phyloP scores from a whole-genome alignment of 441 rosid genomes.

The Aquilaria agallochum region DNA sequence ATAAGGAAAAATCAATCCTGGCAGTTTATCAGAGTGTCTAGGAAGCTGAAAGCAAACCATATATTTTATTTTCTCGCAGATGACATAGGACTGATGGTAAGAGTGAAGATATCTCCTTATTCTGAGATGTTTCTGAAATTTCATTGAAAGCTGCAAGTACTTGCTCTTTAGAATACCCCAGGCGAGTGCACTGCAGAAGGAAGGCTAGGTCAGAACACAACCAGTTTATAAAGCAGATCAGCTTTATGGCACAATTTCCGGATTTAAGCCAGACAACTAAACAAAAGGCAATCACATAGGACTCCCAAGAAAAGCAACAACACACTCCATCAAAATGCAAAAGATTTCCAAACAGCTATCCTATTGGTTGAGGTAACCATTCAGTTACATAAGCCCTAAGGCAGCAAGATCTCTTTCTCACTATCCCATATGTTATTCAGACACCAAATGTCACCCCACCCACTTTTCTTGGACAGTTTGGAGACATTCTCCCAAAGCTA shows the following conservation, averaged over 20 bases:
- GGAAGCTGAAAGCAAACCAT: constrained; percentile 30
- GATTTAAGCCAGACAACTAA: no score
- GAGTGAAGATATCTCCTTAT: constrained; percentile 51
- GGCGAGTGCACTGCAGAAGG: constrained; percentile 39
- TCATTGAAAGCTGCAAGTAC: constrained; percentile 50
- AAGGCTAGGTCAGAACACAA: constrained; percentile 15
- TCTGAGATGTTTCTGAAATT: constrained; percentile 52
- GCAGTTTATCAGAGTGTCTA: no score
- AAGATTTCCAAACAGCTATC: no score
- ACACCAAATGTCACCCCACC: no score
- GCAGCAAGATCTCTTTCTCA: no score
- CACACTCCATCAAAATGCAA: background rate
- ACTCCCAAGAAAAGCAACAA: background rate
- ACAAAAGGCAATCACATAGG: no score
- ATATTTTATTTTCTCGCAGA: constrained; percentile 68
- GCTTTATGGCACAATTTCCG: background rate
- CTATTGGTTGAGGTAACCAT: no score
- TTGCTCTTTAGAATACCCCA: constrained; percentile 73
- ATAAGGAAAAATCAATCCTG: no score
- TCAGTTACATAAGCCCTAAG: no score
- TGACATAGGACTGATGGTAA: constrained; percentile 67
- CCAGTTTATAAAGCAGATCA: background rate
- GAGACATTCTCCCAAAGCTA: no score
- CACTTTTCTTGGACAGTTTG: no score
- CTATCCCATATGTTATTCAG: no score